phyloP scores from a whole-genome alignment of 1,139 yeast genomes.

The Casaregolazyma lundiana region DNA sequence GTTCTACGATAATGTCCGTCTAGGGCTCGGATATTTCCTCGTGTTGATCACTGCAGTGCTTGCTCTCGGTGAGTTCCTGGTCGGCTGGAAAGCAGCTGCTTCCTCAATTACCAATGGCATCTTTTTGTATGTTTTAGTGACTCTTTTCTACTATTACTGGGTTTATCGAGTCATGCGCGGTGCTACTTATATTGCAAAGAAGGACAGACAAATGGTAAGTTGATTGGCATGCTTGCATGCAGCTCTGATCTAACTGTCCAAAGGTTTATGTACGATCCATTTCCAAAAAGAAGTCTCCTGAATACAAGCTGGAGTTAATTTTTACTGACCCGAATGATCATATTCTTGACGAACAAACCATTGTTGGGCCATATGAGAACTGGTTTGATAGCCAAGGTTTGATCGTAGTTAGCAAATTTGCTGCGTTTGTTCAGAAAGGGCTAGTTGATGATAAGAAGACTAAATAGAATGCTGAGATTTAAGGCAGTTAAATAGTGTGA shows the following conservation, averaged over 20 bases:
- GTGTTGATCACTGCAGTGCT: constrained; percentile 64
- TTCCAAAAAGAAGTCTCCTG: constrained; percentile 41
- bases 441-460: constrained; percentile 15
- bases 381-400: constrained; percentile 30
- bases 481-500: neutral
- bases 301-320: constrained; percentile 39
- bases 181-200: constrained; percentile 58
- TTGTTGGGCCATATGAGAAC: constrained; percentile 19
- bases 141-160: constrained; percentile 47
- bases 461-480: neutral
- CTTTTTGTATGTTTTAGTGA: constrained; percentile 46
- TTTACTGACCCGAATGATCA: constrained; percentile 28
- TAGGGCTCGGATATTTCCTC: constrained; percentile 64
- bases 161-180: constrained; percentile 49
- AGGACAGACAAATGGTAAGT: constrained; percentile 20
- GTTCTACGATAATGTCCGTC: constrained; percentile 53
- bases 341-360: constrained; percentile 9
- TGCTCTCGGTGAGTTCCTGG: constrained; percentile 62
- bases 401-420: constrained; percentile 24
- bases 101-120: constrained; percentile 44
- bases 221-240: constrained; percentile 6
- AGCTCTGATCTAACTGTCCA: constrained; percentile 15
- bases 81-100: constrained; percentile 41
- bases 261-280: constrained; percentile 26
- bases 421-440: constrained; percentile 11